These are phyloP conservation scores for Carex scoparia DNA, from an alignment of 176 grass and related monocot genomes.

Conservation along the genomic window DNA sequence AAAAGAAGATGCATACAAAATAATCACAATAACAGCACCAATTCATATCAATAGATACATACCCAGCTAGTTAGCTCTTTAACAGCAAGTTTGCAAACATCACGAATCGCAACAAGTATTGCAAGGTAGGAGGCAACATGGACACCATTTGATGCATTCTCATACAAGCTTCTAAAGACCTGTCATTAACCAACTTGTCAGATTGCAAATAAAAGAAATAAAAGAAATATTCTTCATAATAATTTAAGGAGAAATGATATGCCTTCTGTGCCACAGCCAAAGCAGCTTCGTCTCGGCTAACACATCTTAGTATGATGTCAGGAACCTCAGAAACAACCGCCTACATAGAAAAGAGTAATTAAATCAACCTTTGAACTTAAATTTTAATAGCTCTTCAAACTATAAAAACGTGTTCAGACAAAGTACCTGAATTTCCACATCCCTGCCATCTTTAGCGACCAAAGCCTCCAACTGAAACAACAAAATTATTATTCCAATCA, in stretches of 20 bases:
- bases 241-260: conserved; percentile 11
- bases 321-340: conserved; percentile 79
- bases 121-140: conserved; percentile 56
- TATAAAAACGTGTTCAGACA: neutral
- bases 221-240: neutral
- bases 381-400: conserved; percentile 10
- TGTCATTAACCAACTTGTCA: conserved; percentile 31
- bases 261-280: conserved; percentile 87
- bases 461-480: conserved; percentile 68
- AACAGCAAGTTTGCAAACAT: conserved; percentile 74
- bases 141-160: conserved; percentile 65
- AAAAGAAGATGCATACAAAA: conserved; percentile 11
- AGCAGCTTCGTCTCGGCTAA: conserved; percentile 78
- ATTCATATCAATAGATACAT: conserved; percentile 23
- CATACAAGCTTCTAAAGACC: conserved; percentile 83
- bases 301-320: conserved; percentile 81
- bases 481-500: conserved; percentile 14
- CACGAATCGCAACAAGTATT: conserved; percentile 66
- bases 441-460: conserved; percentile 68
- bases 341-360: conserved; percentile 35
- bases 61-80: conserved; percentile 98
- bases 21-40: conserved; percentile 30
- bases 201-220: conserved; percentile 17
- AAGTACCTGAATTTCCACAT: conserved; percentile 75
- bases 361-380: neutral